phyloP scores from a whole-genome alignment of 176 grass and related monocot species.

The Cenchrus purpureus region DNA sequence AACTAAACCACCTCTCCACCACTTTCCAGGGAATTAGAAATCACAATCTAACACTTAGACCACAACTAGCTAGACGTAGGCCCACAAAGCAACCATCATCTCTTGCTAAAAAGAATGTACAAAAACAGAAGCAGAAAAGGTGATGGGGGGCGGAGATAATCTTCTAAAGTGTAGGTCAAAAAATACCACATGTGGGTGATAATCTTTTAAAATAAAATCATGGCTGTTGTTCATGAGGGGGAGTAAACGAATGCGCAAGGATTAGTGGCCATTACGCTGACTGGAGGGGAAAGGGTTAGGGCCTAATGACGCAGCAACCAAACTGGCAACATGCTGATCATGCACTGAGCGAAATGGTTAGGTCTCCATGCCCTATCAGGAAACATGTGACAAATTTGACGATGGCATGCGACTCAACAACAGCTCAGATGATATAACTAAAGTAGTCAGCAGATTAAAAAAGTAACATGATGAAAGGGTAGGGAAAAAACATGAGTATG shows the following conservation, averaged over 20 bases:
- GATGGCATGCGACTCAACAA: slow-evolving; percentile 36
- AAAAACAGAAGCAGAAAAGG: slow-evolving; percentile 34
- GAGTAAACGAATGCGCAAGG: neutral
- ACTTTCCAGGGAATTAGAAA: neutral
- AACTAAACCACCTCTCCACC: neutral
- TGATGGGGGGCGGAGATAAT: slow-evolving; percentile 39
- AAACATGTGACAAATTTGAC: slow-evolving; percentile 58
- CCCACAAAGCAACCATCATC: slow-evolving; percentile 38
- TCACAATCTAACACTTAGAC: slow-evolving; percentile 20
- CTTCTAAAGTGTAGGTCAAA: slow-evolving; percentile 43
- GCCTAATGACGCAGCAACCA: slow-evolving; percentile 19
- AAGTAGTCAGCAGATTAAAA: slow-evolving; percentile 20
- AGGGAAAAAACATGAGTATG: slow-evolving; percentile 1
- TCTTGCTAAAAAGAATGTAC: slow-evolving; percentile 10
- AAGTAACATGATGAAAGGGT: slow-evolving; percentile 4
- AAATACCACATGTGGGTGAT: slow-evolving; percentile 26
- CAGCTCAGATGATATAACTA: neutral
- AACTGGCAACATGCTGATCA: slow-evolving; percentile 41
- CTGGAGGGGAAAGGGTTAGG: neutral
- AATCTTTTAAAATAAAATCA: slow-evolving; percentile 47
- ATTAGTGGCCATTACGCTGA: slow-evolving; percentile 40
- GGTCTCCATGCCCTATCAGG: slow-evolving; percentile 53
- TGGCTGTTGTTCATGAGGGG: slow-evolving; percentile 18
- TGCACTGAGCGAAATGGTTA: slow-evolving; percentile 32
- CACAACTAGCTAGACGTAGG: slow-evolving; percentile 16